Evolutionary conservation across 805 yeast genomes (phyloP), one percentile per base, ranked within the genome.

Genomic region (Debaryomyces prosopidis): DNA sequence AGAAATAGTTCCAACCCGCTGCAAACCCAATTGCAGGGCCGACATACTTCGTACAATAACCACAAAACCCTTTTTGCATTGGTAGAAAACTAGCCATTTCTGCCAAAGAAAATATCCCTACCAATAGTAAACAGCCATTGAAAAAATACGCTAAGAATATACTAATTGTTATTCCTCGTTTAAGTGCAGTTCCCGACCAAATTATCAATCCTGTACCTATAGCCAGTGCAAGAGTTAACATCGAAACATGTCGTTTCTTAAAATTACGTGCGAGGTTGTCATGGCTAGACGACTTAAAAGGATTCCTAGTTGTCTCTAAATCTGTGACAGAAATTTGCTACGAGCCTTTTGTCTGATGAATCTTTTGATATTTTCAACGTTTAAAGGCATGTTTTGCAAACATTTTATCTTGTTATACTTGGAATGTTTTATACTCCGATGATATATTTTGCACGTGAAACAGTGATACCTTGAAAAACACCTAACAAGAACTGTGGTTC

Each of bases 191-290:
- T n/a, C 47, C 88, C 1, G 86, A 77, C 47, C 86, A 85, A 41
- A 84, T 78, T 48, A 83, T 80, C 46, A 84, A 65, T 58, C 89
- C 88, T 2, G 87, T 81, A 46, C 88, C 88, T 33, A 83, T 79
- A 36, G 83, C 75, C 35, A 85, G 83, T 36, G 87, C 87, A 36
- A 84, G 79, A 34, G 88, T 81, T 49, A 84, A 76, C 79, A 84
- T 81, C 52, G 81, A 81, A 55, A 84, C 59, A 54, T 82, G 87
- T 59, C 89, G 76, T 39, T 68, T 62, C 54, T 79, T 80, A 12
- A 44, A 39, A 12, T 44, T 23, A 23, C 26, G 26, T 7, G 26
- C 26, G 26, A 23, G 26, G 26, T 23, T 23, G 26, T 31, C 26
- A 23, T 23, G 26, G 9, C 5, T 23, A n/a, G n/a, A n/a, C n/a